Conservation (phyloP, 768 basidiomycete species). For the Tricholoma bakamatsutake region DNA sequence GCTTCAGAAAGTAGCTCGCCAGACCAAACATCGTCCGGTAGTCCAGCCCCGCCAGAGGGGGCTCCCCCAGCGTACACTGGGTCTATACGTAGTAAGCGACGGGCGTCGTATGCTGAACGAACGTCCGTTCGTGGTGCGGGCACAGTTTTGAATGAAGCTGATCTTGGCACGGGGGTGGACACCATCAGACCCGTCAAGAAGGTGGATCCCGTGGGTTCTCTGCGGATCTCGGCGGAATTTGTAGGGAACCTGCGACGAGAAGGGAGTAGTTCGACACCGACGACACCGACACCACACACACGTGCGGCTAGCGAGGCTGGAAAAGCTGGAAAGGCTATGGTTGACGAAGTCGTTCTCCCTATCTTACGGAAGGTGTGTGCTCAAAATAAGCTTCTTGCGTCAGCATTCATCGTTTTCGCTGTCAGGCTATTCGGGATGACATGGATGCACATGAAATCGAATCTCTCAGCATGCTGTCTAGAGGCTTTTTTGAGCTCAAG, state of each 20-base stretch:
- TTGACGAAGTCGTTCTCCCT: slow-evolving; percentile 83
- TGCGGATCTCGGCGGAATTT: slow-evolving; percentile 73
- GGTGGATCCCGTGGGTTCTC: slow-evolving; percentile 73
- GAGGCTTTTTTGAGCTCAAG: slow-evolving; percentile 85
- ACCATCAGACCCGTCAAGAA: slow-evolving; percentile 94
- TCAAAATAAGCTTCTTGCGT: slow-evolving; percentile 6
- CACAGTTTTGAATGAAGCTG: slow-evolving; percentile 72
- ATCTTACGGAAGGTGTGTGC: slow-evolving; percentile 62
- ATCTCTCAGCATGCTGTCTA: slow-evolving; percentile 80
- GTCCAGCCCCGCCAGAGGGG: slow-evolving; percentile 38
- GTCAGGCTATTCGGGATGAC: slow-evolving; percentile 68
- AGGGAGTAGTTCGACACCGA: slow-evolving; percentile 39
- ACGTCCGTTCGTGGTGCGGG: slow-evolving; percentile 56
- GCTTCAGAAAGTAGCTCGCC: slow-evolving; percentile 27
- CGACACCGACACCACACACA: slow-evolving; percentile 45
- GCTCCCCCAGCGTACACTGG: slow-evolving; percentile 71
- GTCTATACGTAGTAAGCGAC: slow-evolving; percentile 54
- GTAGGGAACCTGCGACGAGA: slow-evolving; percentile 69
- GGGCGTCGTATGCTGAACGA: slow-evolving; percentile 77
- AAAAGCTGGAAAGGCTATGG: slow-evolving; percentile 62
- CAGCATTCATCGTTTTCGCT: slow-evolving; percentile 1
- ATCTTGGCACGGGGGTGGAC: slow-evolving; percentile 82
- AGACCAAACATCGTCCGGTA: slow-evolving; percentile 41
- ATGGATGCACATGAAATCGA: slow-evolving; percentile 89
- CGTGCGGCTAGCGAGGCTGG: slow-evolving; percentile 49